Base-by-base conservation (phyloP, 2,329 filamentous ascomycete species). In the Metarhizium guizhouense region DNA sequence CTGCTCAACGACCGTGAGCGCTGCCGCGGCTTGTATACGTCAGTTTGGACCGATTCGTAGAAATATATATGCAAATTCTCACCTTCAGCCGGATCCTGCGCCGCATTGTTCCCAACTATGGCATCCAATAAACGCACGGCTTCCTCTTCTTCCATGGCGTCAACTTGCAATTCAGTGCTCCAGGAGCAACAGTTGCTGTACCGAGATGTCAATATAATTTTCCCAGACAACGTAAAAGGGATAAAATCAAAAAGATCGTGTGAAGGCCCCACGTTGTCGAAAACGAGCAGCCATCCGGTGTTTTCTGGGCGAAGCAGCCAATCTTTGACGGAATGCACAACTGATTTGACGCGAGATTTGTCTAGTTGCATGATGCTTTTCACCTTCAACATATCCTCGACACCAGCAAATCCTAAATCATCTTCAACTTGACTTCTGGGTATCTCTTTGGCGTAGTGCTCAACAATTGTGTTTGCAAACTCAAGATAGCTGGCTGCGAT, bases 251-350 rank as follows among this genome's bases (percentile, higher is more conserved):
- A 60, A 25, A 64, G 54, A 50, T 64, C 63, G 53, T 63, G 64
- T 4, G 62, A 62, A 1, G 61, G 52, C 50, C 62, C 60, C 47
- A 64, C 58, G 11, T 63, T 61, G 49, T 66, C 64, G 43, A 64
- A 60, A 2, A 66, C 57, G 13, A 64, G 57, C 6, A 66, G 58
- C 64, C 64, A 66, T 30, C 51, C 55, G 40, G 53, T 54, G 45
- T 66, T 66, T 18, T 61, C 59, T 6, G 63, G 61, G 34, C 61
- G 59, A 49, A 65, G 54, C 10, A 66, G 58, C 64, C 64, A 66
- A 54, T 66, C 61, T 43, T 60, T 64, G 34, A 66, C 62, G 18
- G 62, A 62, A 32, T 57, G 54, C 14, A 65, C 61, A n/a, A 63
- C 57, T 6, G 63, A 63, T 53, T 57, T 62, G 56, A 64, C 58